A percentile compares a stretch with the other conserved stretches of the same genome.
Evolutionary conservation across 2,329 filamentous ascomycete species (phyloP).

Genomic region (Drechslerella coelobrocha): DNA sequence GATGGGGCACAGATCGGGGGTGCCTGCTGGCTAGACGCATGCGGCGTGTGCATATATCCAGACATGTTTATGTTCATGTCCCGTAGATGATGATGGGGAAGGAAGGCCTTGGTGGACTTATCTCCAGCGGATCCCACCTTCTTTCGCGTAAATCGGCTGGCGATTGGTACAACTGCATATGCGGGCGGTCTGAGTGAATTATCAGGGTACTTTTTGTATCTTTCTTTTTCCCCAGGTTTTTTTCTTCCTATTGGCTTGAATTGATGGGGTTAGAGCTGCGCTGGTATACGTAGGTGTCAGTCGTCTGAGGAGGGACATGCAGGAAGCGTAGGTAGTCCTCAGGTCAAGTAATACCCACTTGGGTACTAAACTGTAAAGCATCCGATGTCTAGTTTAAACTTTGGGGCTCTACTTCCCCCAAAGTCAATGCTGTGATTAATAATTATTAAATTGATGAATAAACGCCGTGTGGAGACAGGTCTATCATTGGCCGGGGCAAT

Average conservation of each 20-base stretch:
- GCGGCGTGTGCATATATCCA: conserved; percentile 7
- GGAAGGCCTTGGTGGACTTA: neutral
- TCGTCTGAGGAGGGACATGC: neutral
- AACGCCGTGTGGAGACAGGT: conserved; percentile 4
- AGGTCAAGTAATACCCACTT: neutral
- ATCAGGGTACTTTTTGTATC: conserved; percentile 25
- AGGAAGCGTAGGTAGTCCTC: no score
- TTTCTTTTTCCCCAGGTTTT: neutral
- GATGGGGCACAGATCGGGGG: neutral
- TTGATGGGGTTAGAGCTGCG: neutral
- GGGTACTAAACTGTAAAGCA: neutral
- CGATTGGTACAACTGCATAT: neutral
- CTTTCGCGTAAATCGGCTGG: conserved; percentile 4
- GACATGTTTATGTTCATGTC: conserved; percentile 17
- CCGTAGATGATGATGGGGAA: conserved; percentile 23
- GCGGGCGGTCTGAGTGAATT: conserved; percentile 18
- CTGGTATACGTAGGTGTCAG: neutral
- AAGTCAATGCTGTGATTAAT: neutral
- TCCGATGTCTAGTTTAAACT: neutral
- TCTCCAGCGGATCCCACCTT: conserved; percentile 5
- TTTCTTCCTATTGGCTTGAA: neutral
- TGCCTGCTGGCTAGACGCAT: conserved; percentile 25
- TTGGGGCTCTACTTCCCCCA: neutral
- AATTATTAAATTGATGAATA: neutral
- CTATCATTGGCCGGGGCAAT: neutral